A percentile compares a stretch with the other conserved stretches of the same genome.
phyloP scores from a whole-genome alignment of 1,284 basidiomycete genomes.

The Malassezia arunalokei region DNA sequence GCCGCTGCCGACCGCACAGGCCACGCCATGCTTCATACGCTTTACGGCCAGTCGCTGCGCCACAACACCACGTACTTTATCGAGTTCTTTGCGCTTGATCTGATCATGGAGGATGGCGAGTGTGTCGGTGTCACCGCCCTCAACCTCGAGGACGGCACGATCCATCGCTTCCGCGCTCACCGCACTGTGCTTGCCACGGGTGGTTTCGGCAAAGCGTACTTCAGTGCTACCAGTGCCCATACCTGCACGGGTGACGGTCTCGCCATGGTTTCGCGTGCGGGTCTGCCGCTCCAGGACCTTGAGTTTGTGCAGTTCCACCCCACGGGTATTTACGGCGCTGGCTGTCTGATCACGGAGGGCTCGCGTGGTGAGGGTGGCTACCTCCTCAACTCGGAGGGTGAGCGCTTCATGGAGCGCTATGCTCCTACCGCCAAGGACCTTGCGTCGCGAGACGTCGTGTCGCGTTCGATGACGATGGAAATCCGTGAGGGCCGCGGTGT shows the following conservation, averaged over 20 bases:
- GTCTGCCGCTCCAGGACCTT: conserved; percentile 87
- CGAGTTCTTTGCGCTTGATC: conserved; percentile 89
- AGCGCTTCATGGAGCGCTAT: conserved; percentile 98
- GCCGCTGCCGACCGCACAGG: conserved; percentile 98
- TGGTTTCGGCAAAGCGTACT: conserved; percentile 96
- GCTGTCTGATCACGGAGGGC: conserved; percentile 96
- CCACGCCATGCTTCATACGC: conserved; percentile 93
- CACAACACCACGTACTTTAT: conserved; percentile 99
- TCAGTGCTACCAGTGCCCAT: conserved; percentile 96
- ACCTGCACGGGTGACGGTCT: conserved; percentile 99
- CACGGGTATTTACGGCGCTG: conserved; percentile 98
- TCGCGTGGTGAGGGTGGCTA: conserved; percentile 99
- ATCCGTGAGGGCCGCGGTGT: conserved; percentile 98
- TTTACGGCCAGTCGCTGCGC: conserved; percentile 95
- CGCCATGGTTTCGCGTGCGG: conserved; percentile 94
- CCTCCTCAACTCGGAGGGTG: conserved; percentile 93
- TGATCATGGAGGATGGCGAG: conserved; percentile 97
- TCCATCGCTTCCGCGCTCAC: conserved; percentile 95
- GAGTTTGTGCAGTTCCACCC: conserved; percentile 99
- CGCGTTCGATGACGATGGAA: conserved; percentile 97
- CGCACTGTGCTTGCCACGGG: conserved; percentile 97
- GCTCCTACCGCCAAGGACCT: conserved; percentile 99
- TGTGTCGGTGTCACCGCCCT: conserved; percentile 98
- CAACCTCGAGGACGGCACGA: conserved; percentile 98
- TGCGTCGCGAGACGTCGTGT: conserved; percentile 97